These are phyloP conservation scores for Aspergillus quadricinctus DNA, from an alignment of 2,329 filamentous ascomycete species.

Conservation along the genomic window DNA sequence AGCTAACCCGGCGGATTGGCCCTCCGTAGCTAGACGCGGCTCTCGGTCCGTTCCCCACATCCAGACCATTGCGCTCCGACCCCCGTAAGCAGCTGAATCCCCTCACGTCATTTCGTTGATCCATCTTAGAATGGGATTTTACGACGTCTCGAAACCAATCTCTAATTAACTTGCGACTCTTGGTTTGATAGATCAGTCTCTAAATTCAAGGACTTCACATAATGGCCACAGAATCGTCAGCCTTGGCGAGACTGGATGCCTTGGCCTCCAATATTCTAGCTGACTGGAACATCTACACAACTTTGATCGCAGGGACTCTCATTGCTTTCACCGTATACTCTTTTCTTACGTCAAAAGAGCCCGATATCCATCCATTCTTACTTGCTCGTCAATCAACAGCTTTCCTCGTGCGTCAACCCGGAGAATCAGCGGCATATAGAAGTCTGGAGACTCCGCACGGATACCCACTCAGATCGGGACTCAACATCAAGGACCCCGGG, in stretches of 20 bases:
- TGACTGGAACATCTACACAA: conserved; percentile 81
- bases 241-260: conserved; percentile 67
- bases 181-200: neutral
- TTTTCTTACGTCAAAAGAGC: conserved; percentile 67
- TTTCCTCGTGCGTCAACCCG: conserved; percentile 73
- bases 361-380: conserved; percentile 87
- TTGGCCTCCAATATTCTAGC: conserved; percentile 64
- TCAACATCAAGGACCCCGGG: conserved; percentile 76
- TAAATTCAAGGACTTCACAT: conserved; percentile 7
- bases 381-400: conserved; percentile 78
- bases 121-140: neutral
- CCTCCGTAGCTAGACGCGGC: neutral
- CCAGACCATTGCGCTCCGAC: neutral
- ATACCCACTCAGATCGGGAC: conserved; percentile 69
- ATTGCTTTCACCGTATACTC: conserved; percentile 66
- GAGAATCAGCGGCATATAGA: conserved; percentile 81
- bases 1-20: conserved; percentile 7
- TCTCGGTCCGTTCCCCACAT: conserved; percentile 14
- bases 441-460: conserved; percentile 82
- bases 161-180: neutral
- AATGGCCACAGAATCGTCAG: conserved; percentile 45
- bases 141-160: neutral
- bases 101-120: conserved; percentile 13
- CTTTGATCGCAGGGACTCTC: conserved; percentile 63
- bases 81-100: conserved; percentile 2